A percentile compares a stretch with the other conserved stretches of the same genome.
These are phyloP conservation scores for Sindora glabra DNA, from an alignment of 306 rosid species.

Conservation along the genomic window DNA sequence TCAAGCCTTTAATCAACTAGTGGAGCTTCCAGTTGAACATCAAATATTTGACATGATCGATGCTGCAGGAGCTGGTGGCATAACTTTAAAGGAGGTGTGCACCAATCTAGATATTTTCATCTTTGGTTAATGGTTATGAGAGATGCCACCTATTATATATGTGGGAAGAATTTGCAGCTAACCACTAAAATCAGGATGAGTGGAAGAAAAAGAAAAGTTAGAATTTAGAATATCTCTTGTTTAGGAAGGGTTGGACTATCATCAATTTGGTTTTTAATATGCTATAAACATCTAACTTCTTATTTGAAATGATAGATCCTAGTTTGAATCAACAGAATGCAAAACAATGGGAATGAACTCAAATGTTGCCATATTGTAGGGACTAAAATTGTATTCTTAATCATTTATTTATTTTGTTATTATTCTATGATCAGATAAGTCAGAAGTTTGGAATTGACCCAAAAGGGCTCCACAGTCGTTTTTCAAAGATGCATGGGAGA, in stretches of 20 bases:
- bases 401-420: conserved; percentile 13
- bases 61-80: conserved; percentile 61
- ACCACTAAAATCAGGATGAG: too few relatives aligned
- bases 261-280: not conserved
- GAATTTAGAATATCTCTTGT: too few relatives aligned
- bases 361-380: not conserved
- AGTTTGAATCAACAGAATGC: too few relatives aligned
- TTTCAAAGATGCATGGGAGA: conserved; percentile 53
- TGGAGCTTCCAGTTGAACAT: conserved; percentile 72
- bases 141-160: too few relatives aligned
- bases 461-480: conserved; percentile 57
- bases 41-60: conserved; percentile 70
- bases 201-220: too few relatives aligned
- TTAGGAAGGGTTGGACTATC: not conserved
- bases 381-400: not conserved
- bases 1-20: conserved; percentile 55
- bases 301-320: too few relatives aligned
- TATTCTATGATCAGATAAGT: conserved; percentile 45
- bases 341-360: not conserved
- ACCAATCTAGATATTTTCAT: conserved; percentile 8
- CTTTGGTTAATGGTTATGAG: too few relatives aligned
- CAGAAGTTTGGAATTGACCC: conserved; percentile 74
- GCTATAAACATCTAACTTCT: too few relatives aligned
- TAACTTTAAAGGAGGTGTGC: conserved; percentile 60
- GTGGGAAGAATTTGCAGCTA: too few relatives aligned